phyloP scores from a whole-genome alignment of 208 protist genomes.

The Leishmania turanica region DNA sequence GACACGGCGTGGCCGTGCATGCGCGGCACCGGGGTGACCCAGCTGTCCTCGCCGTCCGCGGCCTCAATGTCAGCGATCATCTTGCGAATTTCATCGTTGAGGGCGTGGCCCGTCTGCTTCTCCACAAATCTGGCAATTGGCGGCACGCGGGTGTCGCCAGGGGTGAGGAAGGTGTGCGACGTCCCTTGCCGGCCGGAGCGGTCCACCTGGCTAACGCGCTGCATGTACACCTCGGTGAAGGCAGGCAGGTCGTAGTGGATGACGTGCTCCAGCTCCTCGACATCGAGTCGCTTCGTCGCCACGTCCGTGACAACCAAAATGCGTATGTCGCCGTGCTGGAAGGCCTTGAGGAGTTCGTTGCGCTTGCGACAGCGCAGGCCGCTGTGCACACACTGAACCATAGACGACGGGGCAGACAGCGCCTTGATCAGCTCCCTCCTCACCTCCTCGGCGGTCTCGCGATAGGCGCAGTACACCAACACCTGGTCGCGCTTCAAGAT shows the following conservation, averaged over 20 bases:
- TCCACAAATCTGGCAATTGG: conserved; percentile 62
- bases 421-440: conserved; percentile 43
- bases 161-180: conserved; percentile 93
- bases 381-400: conserved; percentile 92
- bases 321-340: conserved; percentile 74
- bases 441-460: conserved; percentile 63
- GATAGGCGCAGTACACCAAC: conserved; percentile 77
- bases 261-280: conserved; percentile 94
- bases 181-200: conserved; percentile 93
- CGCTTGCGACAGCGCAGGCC: conserved; percentile 77
- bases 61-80: conserved; percentile 29
- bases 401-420: conserved; percentile 54
- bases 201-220: conserved; percentile 98
- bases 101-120: conserved; percentile 37
- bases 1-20: conserved; percentile 20
- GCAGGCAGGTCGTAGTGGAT: conserved; percentile 97
- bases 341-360: conserved; percentile 71
- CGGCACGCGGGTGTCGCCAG: conserved; percentile 60
- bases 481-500: conserved; percentile 77
- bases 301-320: conserved; percentile 97
- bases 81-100: conserved; percentile 34
- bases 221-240: conserved; percentile 97
- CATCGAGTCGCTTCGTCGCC: conserved; percentile 93
- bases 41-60: conserved; percentile 39
- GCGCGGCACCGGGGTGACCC: conserved; percentile 33